phyloP scores from a whole-genome alignment of 2,329 filamentous ascomycete species.

The Fusarium floridanum region DNA sequence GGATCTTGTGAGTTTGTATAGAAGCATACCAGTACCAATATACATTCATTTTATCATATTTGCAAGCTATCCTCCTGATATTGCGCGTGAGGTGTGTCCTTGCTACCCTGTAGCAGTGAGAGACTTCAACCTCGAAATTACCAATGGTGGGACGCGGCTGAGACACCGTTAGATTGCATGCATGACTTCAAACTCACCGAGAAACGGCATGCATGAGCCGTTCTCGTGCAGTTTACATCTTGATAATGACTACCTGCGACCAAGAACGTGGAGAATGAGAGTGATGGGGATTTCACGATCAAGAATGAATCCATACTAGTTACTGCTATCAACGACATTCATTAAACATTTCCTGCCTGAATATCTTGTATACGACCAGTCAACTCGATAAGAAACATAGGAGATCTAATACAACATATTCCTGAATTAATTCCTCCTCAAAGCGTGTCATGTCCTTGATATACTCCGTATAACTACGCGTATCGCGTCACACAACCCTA shows the following conservation, averaged over 20 bases:
- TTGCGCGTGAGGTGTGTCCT: too few relatives aligned
- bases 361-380: too few relatives aligned
- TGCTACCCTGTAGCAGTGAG: too few relatives aligned
- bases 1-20: too few relatives aligned
- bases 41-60: too few relatives aligned
- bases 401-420: background rate
- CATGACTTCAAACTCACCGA: background rate
- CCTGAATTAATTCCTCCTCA: background rate
- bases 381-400: background rate
- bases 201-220: background rate
- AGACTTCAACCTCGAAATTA: too few relatives aligned
- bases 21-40: too few relatives aligned
- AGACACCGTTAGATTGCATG: background rate
- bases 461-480: background rate
- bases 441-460: background rate
- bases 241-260: too few relatives aligned
- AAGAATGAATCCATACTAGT: background rate
- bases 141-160: background rate
- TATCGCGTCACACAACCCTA: background rate
- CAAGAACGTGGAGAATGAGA: too few relatives aligned
- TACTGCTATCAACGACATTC: background rate
- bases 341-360: background rate
- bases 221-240: too few relatives aligned
- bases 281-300: background rate
- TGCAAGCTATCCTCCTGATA: too few relatives aligned